phyloP scores from a whole-genome alignment of 176 grass and related monocot species.

The Musa acuminata region DNA sequence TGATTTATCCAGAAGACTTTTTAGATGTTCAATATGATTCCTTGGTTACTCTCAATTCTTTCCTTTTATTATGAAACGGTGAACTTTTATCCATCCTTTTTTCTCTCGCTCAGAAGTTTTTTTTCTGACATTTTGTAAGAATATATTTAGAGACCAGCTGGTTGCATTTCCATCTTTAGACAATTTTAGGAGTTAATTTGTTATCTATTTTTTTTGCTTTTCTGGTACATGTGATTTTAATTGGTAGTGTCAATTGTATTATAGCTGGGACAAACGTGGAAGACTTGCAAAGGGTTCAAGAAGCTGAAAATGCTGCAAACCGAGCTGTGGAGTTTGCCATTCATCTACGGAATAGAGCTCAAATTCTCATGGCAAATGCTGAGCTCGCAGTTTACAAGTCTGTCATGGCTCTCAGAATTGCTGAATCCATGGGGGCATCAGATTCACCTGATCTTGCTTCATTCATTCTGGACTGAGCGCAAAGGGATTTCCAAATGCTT shows the following conservation, averaged over 20 bases:
- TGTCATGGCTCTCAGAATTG: conserved; percentile 41
- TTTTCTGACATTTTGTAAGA: no score
- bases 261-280: conserved; percentile 45
- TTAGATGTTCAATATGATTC: no score
- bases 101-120: no score
- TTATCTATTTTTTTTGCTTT: not conserved
- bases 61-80: no score
- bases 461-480: conserved; percentile 26
- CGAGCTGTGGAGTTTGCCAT: conserved; percentile 35
- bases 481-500: not conserved
- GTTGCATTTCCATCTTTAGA: no score
- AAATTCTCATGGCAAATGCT: conserved; percentile 45
- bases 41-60: no score
- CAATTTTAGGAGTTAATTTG: not conserved
- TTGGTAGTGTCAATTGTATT: not conserved
- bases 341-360: conserved; percentile 39
- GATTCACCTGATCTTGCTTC: conserved; percentile 33
- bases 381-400: conserved; percentile 46
- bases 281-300: conserved; percentile 43
- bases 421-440: conserved; percentile 31
- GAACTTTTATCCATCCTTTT: no score
- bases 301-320: conserved; percentile 45
- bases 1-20: no score
- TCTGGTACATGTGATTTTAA: not conserved
- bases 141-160: no score